Conservation (phyloP, 73 alveolate genomes). For the Durusdinium trenchii region DNA sequence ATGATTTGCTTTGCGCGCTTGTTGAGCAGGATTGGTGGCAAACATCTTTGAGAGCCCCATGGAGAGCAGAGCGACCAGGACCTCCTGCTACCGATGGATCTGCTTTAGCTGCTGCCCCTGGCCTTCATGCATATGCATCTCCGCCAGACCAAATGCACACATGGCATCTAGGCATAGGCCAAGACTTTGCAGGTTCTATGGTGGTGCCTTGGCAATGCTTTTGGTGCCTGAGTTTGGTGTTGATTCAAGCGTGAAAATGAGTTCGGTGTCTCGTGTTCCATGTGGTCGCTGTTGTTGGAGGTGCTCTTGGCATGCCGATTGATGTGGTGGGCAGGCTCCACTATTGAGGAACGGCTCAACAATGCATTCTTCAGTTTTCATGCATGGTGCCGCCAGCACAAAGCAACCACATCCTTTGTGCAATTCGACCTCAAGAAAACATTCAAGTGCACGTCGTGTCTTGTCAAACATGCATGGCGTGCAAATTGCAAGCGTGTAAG, state of each 20-base stretch:
- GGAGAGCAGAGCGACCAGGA: not conserved
- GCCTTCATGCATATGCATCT: not conserved
- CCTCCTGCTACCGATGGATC: not conserved
- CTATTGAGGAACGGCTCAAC: not conserved
- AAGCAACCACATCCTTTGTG: not conserved
- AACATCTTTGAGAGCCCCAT: not conserved
- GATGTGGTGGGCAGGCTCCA: slow-evolving; percentile 7
- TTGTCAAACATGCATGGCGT: not conserved
- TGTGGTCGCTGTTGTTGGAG: not conserved
- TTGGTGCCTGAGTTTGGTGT: not conserved
- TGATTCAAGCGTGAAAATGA: not conserved
- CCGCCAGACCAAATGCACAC: slow-evolving; percentile 40
- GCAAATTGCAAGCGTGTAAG: too few species aligned
- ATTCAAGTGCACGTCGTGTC: not conserved
- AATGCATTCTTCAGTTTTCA: not conserved
- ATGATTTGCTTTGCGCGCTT: not conserved
- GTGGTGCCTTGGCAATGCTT: not conserved
- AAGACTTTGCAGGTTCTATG: not conserved
- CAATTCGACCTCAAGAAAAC: not conserved
- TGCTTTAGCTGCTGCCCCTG: not conserved
- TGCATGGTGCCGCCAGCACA: not conserved
- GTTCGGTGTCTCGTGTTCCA: too few species aligned
- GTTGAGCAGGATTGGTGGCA: slow-evolving; percentile 28
- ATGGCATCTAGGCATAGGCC: slow-evolving; percentile 32
- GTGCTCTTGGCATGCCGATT: slow-evolving; percentile 14